Evolutionary conservation across 2,329 filamentous ascomycete genomes (phyloP), one percentile per base, ranked within the genome.

Genomic region (Aspergillus pseudonomiae): DNA sequence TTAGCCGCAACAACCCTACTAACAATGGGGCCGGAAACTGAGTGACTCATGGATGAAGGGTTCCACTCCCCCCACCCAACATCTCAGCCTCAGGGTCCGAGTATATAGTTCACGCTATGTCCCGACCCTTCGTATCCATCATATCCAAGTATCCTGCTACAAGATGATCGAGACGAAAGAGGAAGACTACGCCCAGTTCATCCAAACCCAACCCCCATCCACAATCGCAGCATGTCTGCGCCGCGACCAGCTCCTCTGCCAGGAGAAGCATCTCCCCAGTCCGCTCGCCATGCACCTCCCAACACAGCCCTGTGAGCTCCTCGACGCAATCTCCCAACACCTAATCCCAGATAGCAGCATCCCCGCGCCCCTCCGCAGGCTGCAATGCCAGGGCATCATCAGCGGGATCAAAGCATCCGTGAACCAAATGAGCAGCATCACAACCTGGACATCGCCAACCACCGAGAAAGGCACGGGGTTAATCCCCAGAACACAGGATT

Each of bases 171-270:
- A 32, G n/a, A 30, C 10, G 11, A 11, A 11, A 34, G 19, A 30
- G 16, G 19, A 32, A 53, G 50, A 53, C 28, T 26, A 26, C 59
- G 32, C 46, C 6, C 28, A 56, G 16, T 65, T 65, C 50, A 45
- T 67, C 55, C 57, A 60, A 53, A 60, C 58, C 16, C 53, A 64
- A 60, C 46, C 65, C 52, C 61, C 70, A 9, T 63, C 61, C 16
- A 59, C 52, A 19, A 70, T 72, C 46, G 71, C 67, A 45, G 59
- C 59, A 34, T 61, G 63, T 26, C 59, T 73, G 28, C 60, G 64
- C 41, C 57, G 63, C 7, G 70, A 73, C 50, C 67, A 70, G 41
- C 34, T 66, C 53, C 60, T 63, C 28, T 73, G 69, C 87, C 52
- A 56, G 11, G 62, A 66, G 21, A 59, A 63, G 32, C 61, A 58